Base-by-base conservation (phyloP, 1,284 basidiomycete genomes). In the Bondarzewia mesenterica region DNA sequence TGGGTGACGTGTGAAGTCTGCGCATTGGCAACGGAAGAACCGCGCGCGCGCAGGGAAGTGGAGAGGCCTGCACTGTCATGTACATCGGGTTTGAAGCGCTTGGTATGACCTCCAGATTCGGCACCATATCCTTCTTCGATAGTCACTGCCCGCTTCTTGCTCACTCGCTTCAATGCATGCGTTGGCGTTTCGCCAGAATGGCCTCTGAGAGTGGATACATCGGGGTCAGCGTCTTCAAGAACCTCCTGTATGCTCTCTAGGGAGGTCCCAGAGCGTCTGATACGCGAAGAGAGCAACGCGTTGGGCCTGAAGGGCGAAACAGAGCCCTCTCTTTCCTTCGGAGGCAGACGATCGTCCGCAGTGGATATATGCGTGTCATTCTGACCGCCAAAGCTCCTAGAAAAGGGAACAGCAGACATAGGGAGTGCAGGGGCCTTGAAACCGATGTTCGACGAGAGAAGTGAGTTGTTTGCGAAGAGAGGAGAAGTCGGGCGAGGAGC, bases 211-310 rank as follows among this genome's bases (percentile, higher is more conserved):
- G n/a, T 15, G 15, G 14, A 21, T 20, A 21, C 18, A 43, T 20
- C 20, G 2, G 26, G n/a, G 14, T 25, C 20, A 8, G 10, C 10
- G 18, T 25, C 25, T 20, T 43, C 42, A 10, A n/a, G 21, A 6
- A 15, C 42, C 42, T 43, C 42, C 8, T 20, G 42, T 22, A 43
- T 43, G n/a, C 42, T 43, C 25, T 43, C 42, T 14, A 43, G 23
- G 18, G 42, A 43, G 6, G 42, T 21, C 21, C 42, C 25, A 26
- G 42, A 43, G 5, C 8, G 14, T 4, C 23, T 12, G n/a, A 43
- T 20, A 27, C 42, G 42, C 23, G n/a, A n/a, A 23, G 23, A 26
- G 10, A 18, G 15, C 6, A 43, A 43, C 2, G 23, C 42, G 14
- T n/a, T 8, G 15, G 42, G 29, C n/a, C n/a, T 32, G 29, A 32